A percentile compares a stretch with the other conserved stretches of the same genome.
phyloP scores from a whole-genome alignment of 2,329 filamentous ascomycete genomes.

The Leptodontidium sp. region DNA sequence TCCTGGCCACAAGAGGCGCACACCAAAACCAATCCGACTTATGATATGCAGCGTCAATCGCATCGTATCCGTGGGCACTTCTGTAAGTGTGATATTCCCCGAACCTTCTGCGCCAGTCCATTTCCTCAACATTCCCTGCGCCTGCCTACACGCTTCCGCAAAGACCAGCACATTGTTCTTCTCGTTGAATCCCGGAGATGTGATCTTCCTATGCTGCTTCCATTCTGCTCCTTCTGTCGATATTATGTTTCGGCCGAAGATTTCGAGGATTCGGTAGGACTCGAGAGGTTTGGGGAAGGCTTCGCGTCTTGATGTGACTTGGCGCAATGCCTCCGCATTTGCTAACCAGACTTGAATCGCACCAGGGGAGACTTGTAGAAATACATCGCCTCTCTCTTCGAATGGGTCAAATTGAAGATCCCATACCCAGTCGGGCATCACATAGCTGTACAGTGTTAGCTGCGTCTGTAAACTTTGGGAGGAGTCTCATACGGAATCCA shows the following conservation, averaged over 20 bases:
- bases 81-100: conserved; percentile 59
- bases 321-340: conserved; percentile 70
- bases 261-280: conserved; percentile 64
- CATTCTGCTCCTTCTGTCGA: conserved; percentile 74
- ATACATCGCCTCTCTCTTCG: conserved; percentile 66
- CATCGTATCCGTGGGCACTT: conserved; percentile 72
- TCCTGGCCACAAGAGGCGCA: conserved; percentile 68
- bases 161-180: conserved; percentile 76
- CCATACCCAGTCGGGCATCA: conserved; percentile 69
- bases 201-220: conserved; percentile 77
- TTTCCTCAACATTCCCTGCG: conserved; percentile 64
- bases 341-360: conserved; percentile 54
- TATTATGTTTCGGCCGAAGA: conserved; percentile 77
- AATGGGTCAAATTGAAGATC: conserved; percentile 64
- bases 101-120: conserved; percentile 59
- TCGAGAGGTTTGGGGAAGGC: conserved; percentile 75
- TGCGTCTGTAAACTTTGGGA: background rate
- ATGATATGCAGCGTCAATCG: conserved; percentile 65
- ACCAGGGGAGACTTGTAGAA: conserved; percentile 69
- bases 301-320: conserved; percentile 71
- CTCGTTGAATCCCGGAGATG: conserved; percentile 78
- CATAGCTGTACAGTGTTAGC: conserved; percentile 51
- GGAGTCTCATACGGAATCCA: conserved; percentile 62
- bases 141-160: conserved; percentile 68
- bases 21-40: conserved; percentile 76